Conservation (phyloP, 1,284 basidiomycete genomes). For the Cutaneotrichosporon mucoides region DNA sequence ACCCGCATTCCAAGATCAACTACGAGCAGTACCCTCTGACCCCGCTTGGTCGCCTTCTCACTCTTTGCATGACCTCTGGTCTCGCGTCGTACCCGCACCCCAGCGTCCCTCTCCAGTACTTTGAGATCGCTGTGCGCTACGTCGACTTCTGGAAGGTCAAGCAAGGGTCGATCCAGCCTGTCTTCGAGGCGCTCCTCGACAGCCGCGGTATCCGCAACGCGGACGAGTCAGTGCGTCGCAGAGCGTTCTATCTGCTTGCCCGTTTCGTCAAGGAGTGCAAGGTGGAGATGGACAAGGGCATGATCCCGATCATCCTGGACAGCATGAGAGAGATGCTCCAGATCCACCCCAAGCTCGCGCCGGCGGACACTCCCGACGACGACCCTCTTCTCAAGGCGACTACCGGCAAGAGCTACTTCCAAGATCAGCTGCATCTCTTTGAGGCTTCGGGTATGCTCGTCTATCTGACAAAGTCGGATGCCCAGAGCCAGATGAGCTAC, state of each 20-base stretch:
- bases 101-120: conserved; percentile 86
- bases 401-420: conserved; percentile 62
- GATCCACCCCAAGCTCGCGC: conserved; percentile 51
- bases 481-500: conserved; percentile 68
- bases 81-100: conserved; percentile 81
- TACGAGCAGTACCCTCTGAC: conserved; percentile 85
- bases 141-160: conserved; percentile 94
- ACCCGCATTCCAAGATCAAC: conserved; percentile 57
- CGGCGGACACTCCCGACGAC: conserved; percentile 54
- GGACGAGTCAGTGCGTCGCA: conserved; percentile 65
- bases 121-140: conserved; percentile 88
- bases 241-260: conserved; percentile 89
- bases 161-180: conserved; percentile 76
- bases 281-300: conserved; percentile 70
- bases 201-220: conserved; percentile 77
- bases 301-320: conserved; percentile 67
- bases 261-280: conserved; percentile 84
- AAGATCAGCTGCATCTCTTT: conserved; percentile 91
- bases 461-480: conserved; percentile 61
- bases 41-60: conserved; percentile 82
- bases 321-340: conserved; percentile 60
- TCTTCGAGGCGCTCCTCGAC: conserved; percentile 86
- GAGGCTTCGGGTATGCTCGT: conserved; percentile 85
- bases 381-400: conserved; percentile 70
- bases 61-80: conserved; percentile 75